phyloP scores from a whole-genome alignment of 345 rosid species.

The Lumnitzera littorea region DNA sequence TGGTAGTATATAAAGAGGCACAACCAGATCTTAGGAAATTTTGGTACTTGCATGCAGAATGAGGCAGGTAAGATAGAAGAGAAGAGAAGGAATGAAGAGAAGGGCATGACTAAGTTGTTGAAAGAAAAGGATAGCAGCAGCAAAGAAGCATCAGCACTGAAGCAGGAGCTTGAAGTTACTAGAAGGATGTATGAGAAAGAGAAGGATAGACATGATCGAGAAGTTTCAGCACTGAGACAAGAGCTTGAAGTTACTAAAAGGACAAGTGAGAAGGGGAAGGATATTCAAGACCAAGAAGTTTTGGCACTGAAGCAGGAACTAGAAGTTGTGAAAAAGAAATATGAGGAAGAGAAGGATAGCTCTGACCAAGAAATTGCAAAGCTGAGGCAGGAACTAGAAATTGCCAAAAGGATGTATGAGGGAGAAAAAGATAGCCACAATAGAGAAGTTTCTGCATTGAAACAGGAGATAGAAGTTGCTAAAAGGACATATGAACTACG shows the following conservation, averaged over 20 bases:
- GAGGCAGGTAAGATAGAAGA: slow-evolving; percentile 43
- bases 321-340: slow-evolving; percentile 3
- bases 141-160: slow-evolving; percentile 16
- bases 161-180: slow-evolving; percentile 13
- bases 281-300: neutral
- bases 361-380: neutral
- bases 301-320: slow-evolving; percentile 16
- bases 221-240: neutral
- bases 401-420: slow-evolving; percentile 4
- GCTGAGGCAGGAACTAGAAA: slow-evolving; percentile 20
- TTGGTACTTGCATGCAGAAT: slow-evolving; percentile 19
- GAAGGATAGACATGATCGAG: neutral
- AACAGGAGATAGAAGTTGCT: slow-evolving; percentile 39
- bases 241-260: neutral
- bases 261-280: neutral
- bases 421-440: slow-evolving; percentile 2
- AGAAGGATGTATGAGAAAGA: neutral
- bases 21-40: neutral
- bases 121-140: slow-evolving; percentile 28
- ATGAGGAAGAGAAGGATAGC: neutral
- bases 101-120: slow-evolving; percentile 21
- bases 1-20: neutral
- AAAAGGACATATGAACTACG: slow-evolving; percentile 37
- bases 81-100: slow-evolving; percentile 34
- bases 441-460: slow-evolving; percentile 26